Evolutionary conservation across 202 grass and related monocot genomes (phyloP).

Genomic region (Eragrostis tef): DNA sequence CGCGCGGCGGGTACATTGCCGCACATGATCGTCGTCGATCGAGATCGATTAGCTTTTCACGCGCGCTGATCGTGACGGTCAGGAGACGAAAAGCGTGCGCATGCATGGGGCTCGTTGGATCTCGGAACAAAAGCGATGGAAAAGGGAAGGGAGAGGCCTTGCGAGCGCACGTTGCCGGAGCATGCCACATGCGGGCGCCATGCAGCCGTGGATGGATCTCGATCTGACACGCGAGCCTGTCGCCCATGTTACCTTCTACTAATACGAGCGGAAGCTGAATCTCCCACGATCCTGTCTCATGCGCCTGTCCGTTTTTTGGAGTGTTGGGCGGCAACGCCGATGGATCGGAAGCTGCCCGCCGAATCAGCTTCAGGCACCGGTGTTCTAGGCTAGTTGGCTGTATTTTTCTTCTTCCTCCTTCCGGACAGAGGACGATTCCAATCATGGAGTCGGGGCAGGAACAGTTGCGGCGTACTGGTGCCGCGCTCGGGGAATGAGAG

Average conservation of each 20-base stretch:
- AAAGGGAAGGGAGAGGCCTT: not conserved
- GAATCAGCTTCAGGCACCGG: not conserved
- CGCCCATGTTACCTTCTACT: conserved; percentile 39
- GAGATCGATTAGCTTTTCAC: not conserved
- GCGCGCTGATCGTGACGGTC: conserved; percentile 12
- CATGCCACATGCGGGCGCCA: not conserved
- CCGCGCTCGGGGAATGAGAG: not conserved
- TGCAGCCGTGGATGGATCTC: not conserved
- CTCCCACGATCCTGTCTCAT: not conserved
- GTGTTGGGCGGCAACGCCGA: too few relatives aligned
- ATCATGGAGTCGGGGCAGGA: not conserved
- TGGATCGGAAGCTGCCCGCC: not conserved
- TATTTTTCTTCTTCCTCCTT: not conserved
- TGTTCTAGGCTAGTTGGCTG: not conserved
- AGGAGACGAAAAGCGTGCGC: not conserved
- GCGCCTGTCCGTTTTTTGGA: not conserved
- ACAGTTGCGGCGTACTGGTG: not conserved
- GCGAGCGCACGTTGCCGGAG: conserved; percentile 1
- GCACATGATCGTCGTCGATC: not conserved
- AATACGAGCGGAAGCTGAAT: not conserved
- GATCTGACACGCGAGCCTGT: conserved; percentile 18
- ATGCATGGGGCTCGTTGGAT: not conserved
- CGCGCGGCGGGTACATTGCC: not conserved
- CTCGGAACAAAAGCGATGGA: not conserved
- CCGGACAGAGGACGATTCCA: not conserved